A percentile compares a stretch with the other conserved stretches of the same genome.
These are phyloP conservation scores for Arachis stenosperma DNA, from an alignment of 306 rosid genomes.

Conservation along the genomic window DNA sequence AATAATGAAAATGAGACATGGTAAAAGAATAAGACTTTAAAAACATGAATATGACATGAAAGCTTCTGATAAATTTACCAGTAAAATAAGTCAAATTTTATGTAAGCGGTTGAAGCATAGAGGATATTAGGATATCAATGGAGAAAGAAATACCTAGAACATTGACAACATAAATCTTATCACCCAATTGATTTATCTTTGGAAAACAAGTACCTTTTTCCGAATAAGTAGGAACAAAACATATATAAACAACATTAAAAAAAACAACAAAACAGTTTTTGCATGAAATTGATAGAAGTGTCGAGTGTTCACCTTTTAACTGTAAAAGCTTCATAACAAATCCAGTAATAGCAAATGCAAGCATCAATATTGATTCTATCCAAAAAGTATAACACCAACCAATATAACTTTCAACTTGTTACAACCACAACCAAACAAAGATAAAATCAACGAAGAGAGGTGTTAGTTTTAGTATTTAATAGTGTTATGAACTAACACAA, in stretches of 20 bases:
- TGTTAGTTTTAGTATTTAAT: constrained; percentile 13
- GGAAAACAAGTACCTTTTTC: constrained; percentile 38
- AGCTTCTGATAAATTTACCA: constrained; percentile 24
- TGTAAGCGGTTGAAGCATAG: constrained; percentile 25
- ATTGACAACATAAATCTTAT: constrained; percentile 69
- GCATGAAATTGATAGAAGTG: constrained; percentile 27
- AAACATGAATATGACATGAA: constrained; percentile 16
- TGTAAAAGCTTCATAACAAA: constrained; percentile 74
- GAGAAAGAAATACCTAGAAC: constrained; percentile 67
- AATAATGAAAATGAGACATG: constrained; percentile 9
- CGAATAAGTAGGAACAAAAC: constrained; percentile 56
- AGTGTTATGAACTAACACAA: constrained; percentile 6
- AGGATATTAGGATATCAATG: constrained; percentile 5
- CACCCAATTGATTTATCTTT: constrained; percentile 61
- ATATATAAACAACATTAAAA: constrained; percentile 47
- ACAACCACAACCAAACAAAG: constrained; percentile 3
- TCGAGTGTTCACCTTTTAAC: constrained; percentile 66
- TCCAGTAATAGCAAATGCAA: constrained; percentile 77
- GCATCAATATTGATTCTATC: constrained; percentile 74
- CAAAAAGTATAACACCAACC: constrained; percentile 81
- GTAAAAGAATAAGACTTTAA: constrained; percentile 9
- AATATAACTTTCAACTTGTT: constrained; percentile 66
- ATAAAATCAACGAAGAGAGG: background rate
- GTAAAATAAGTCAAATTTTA: constrained; percentile 19
- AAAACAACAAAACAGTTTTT: constrained; percentile 12